phyloP scores from a whole-genome alignment of 306 rosid genomes.

The Casuarina equisetifolia region DNA sequence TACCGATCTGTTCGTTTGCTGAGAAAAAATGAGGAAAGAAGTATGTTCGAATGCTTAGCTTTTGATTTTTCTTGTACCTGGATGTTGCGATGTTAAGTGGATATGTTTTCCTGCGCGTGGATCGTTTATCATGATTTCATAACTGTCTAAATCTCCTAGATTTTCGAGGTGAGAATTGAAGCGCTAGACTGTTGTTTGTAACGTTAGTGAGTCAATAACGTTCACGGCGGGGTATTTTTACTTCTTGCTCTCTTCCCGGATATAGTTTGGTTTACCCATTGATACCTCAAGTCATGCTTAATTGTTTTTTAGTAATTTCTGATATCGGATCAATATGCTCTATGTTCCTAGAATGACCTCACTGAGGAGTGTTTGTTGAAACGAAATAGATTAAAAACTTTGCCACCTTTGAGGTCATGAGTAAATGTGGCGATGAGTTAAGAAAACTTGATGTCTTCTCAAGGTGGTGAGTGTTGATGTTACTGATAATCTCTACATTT shows the following conservation, averaged over 20 bases:
- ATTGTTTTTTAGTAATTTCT: neutral
- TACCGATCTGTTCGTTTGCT: constrained; percentile 8
- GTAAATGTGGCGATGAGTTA: too few species aligned
- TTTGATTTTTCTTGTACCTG: neutral
- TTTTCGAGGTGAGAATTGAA: neutral
- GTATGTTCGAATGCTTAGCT: neutral
- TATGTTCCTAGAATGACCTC: too few species aligned
- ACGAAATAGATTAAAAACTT: too few species aligned
- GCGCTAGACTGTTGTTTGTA: neutral
- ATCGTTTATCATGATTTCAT: neutral
- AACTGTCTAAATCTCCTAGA: neutral
- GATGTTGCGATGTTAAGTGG: neutral
- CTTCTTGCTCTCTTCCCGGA: neutral
- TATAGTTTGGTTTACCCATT: neutral
- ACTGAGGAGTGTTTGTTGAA: too few species aligned
- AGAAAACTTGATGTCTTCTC: neutral
- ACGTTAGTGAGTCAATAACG: neutral
- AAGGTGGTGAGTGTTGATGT: neutral
- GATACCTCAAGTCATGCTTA: neutral
- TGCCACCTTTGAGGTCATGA: too few species aligned
- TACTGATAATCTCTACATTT: too few species aligned
- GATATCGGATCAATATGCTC: neutral
- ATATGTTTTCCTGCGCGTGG: neutral
- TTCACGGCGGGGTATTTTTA: neutral
- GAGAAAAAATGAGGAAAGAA: neutral